Base-by-base conservation (phyloP, 495 filamentous ascomycete genomes). In the Penicillium nucicola region DNA sequence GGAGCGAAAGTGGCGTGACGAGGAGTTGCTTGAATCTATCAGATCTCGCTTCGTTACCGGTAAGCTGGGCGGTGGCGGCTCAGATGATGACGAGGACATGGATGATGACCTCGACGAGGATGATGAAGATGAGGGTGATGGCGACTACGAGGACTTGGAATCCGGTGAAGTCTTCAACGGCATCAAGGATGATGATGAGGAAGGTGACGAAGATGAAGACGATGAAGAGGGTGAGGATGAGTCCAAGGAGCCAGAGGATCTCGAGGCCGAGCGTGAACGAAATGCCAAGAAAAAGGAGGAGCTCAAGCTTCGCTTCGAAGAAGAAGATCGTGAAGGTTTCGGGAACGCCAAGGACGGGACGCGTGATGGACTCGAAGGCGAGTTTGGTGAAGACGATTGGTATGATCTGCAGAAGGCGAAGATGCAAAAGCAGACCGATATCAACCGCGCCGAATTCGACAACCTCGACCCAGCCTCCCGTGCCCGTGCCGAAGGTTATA, bases 341-440 rank as follows among this genome's bases (percentile, higher is more conserved):
- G 83, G 82, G 18, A 96, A 95, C 58, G 88, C 89, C 58, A 89
- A 90, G 57, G 83, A 88, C 11, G 81, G 84, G 36, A 81, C 82
- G 17, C 79, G 85, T 23, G 84, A 77, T 14, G 77, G 77, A 13
- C 62, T 58, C 0, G 78, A 90, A 33, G 77, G 81, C 39, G 83
- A 93, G 61, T 97, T 96, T 59, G 95, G 90, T 28, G 92, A 97
- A 69, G 93, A 98, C 59, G 90, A 97, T 36, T 98, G 95, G 95
- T 97, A 97, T 64, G 92, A 97, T 62, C 79, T 88, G 19, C 95
- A 98, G 62, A 98, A 98, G 66, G 90, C 95, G 19, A 80, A 87
- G 58, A 80, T 97, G 51, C 87, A 97, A 67, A 97, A 95, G 71
- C 95, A 97, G 66, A 76, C 90, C 39, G 84, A 89, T 49, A 95